Evolutionary conservation across 805 yeast genomes (phyloP).

Genomic region (Kurtzmaniella fragi): DNA sequence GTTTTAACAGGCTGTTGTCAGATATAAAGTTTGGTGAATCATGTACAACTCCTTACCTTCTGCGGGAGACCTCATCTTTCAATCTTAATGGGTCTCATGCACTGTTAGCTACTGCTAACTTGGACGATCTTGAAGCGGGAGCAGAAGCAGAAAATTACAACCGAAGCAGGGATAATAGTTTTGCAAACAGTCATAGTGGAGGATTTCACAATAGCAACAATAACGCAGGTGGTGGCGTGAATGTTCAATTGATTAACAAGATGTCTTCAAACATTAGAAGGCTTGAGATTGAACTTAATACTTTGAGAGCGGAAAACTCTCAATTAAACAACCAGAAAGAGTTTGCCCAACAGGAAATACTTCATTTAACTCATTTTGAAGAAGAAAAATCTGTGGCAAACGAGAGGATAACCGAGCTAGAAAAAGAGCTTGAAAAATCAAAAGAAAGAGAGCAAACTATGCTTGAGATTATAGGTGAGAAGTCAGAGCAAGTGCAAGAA

Average conservation of each 20-base stretch:
- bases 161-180: background rate
- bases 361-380: constrained; percentile 29
- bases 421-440: constrained; percentile 24
- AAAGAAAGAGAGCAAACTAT: constrained; percentile 45
- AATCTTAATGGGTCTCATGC: constrained; percentile 10
- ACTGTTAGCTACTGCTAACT: constrained; percentile 11
- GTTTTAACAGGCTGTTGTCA: constrained; percentile 2
- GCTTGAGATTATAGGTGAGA: constrained; percentile 76
- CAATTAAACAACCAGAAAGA: constrained; percentile 54
- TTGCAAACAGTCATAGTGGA: background rate
- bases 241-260: constrained; percentile 65
- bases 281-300: constrained; percentile 70
- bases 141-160: constrained; percentile 3
- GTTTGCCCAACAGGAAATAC: constrained; percentile 62
- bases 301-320: constrained; percentile 58
- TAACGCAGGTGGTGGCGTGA: constrained; percentile 12
- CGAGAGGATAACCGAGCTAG: constrained; percentile 20
- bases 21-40: constrained; percentile 44
- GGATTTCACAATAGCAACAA: background rate
- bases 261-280: constrained; percentile 74
- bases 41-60: constrained; percentile 38
- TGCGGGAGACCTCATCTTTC: constrained; percentile 5
- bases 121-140: constrained; percentile 5
- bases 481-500: constrained; percentile 80
- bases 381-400: constrained; percentile 24